Evolutionary conservation across 2,329 filamentous ascomycete genomes (phyloP), one percentile per base, ranked within the genome.

Genomic region (Rhynchosporium secalis): DNA sequence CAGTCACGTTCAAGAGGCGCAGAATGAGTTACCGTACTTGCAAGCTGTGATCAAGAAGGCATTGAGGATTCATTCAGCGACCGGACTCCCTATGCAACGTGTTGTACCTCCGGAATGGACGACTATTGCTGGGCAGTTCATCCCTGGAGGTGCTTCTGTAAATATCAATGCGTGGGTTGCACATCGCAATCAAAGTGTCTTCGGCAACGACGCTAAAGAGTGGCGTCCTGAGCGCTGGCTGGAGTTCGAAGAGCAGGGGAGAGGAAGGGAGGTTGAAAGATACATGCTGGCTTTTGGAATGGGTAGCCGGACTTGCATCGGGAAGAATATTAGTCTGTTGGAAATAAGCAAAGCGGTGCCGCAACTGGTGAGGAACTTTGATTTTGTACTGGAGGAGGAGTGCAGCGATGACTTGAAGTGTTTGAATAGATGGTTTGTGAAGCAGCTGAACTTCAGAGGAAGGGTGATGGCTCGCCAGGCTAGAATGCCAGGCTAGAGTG

Each of bases 181-280:
- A 0, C 73, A 75, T 62, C 76, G 77, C 0, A 75, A 80, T 4
- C 73, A 76, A 0, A 76, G 80, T 52, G 68, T 83, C 9, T 84
- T 79, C 59, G 81, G 82, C 2, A 55, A 71, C 1, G 80, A 83
- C 62, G 80, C 80, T 2, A 76, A 81, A 45, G 62, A 65, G 0
- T 84, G 81, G 70, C 71, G 79, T 3, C 81, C 82, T 0, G 80
- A 83, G 67, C 70, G 81, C 15, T 84, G 81, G 82, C 69, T 81
- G 1, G 70, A 78, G 67, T 72, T 43, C 70, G 76, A 54, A 54
- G 69, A 13, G 75, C 73, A 54, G 74, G 71, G 5, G 76, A 80
- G 57, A 79, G 84, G 41, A 77, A 80, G 58, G 1, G 64, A 79
- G 81, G 67, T 76, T 86, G 62, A 82, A 80, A 75, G 81, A 31